Evolutionary conservation across 306 rosid species (phyloP).

Genomic region (Geum urbanum): DNA sequence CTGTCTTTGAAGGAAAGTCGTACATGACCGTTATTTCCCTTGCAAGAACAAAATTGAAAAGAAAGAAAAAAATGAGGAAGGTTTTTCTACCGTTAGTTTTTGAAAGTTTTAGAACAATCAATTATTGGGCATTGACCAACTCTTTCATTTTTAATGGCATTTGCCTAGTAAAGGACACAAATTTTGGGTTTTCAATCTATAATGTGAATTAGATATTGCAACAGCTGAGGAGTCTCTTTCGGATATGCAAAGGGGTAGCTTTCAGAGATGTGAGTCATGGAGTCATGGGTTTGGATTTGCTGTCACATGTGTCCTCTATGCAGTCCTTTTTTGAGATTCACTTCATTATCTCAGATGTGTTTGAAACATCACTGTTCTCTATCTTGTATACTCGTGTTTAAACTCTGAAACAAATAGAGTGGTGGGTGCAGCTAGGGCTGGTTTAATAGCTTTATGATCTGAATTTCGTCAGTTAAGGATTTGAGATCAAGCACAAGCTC

Average conservation of each 20-base stretch:
- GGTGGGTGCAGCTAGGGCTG: neutral
- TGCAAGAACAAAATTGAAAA: neutral
- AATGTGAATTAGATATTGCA: conserved; percentile 20
- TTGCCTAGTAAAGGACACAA: neutral
- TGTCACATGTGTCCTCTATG: conserved; percentile 28
- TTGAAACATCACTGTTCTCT: too few relatives aligned
- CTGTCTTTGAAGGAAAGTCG: conserved; percentile 56
- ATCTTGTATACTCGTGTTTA: neutral
- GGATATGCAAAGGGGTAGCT: conserved; percentile 43
- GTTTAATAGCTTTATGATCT: neutral
- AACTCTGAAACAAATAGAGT: conserved; percentile 5
- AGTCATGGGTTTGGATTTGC: conserved; percentile 20
- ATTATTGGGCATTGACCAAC: conserved; percentile 8
- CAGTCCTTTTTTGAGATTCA: conserved; percentile 23
- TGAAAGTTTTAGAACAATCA: neutral
- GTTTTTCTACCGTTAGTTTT: too few relatives aligned
- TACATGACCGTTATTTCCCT: conserved; percentile 28
- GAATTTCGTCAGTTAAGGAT: neutral
- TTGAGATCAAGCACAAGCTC: conserved; percentile 3
- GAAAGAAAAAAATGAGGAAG: too few relatives aligned
- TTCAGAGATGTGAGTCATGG: conserved; percentile 43
- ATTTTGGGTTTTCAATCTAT: neutral
- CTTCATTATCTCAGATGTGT: conserved; percentile 18
- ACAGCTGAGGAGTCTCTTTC: conserved; percentile 53
- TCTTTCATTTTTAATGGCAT: neutral